A percentile compares a stretch with the other conserved stretches of the same genome.
Conservation (phyloP, 495 filamentous ascomycete species). For the Lasiosphaeria ovina region DNA sequence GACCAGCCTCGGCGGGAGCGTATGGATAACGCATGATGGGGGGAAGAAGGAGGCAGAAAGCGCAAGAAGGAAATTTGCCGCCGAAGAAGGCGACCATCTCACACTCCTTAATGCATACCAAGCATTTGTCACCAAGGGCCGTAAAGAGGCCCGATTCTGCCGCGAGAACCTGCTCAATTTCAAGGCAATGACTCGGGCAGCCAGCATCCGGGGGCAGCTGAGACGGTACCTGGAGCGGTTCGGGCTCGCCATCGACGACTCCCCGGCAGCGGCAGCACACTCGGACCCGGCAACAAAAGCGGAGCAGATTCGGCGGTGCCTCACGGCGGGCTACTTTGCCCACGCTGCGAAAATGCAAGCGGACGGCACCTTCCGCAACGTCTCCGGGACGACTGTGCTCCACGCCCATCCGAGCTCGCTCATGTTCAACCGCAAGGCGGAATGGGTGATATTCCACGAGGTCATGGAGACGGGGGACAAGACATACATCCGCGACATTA, state of each 20-base stretch:
- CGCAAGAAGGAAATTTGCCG: slow-evolving; percentile 78
- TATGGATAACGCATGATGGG: slow-evolving; percentile 79
- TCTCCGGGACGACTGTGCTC: slow-evolving; percentile 68
- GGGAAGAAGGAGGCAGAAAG: slow-evolving; percentile 71
- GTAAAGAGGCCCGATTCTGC: slow-evolving; percentile 84
- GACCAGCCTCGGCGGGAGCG: slow-evolving; percentile 77
- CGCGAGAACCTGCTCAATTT: slow-evolving; percentile 83
- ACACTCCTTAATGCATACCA: slow-evolving; percentile 94
- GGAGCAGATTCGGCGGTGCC: slow-evolving; percentile 78
- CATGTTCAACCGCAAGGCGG: slow-evolving; percentile 96
- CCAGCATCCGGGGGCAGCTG: slow-evolving; percentile 82
- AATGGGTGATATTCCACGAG: slow-evolving; percentile 98
- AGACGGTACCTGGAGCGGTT: slow-evolving; percentile 86
- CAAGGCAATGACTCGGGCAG: slow-evolving; percentile 75
- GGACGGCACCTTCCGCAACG: slow-evolving; percentile 84
- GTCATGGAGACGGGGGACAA: slow-evolving; percentile 89
- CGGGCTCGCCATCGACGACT: slow-evolving; percentile 68
- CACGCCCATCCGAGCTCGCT: slow-evolving; percentile 90
- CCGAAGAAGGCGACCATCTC: slow-evolving; percentile 92
- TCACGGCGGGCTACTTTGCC: slow-evolving; percentile 90
- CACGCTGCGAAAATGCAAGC: slow-evolving; percentile 95
- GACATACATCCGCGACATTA: slow-evolving; percentile 87
- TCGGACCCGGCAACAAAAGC: slow-evolving; percentile 42
- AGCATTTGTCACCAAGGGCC: slow-evolving; percentile 80
- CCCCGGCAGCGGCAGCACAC: slow-evolving; percentile 22